phyloP scores from a whole-genome alignment of 306 rosid species.

The Canavalia ensiformis region DNA sequence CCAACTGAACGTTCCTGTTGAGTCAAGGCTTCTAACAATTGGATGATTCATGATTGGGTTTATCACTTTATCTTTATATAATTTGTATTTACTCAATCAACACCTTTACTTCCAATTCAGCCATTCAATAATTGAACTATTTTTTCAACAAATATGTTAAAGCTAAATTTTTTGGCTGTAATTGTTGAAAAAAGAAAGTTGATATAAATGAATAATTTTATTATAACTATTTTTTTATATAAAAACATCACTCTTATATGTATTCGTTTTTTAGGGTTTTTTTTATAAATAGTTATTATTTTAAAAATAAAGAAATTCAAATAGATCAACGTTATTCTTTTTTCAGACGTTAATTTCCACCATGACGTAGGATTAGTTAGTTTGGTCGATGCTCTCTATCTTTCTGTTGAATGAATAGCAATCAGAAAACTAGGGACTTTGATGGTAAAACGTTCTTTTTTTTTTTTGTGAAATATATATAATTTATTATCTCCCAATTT shows the following conservation, averaged over 20 bases:
- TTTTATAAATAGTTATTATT: not conserved
- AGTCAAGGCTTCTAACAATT: slow-evolving; percentile 17
- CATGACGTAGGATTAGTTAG: no score
- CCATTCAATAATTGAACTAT: slow-evolving; percentile 38
- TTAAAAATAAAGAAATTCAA: not conserved
- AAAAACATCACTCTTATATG: not conserved
- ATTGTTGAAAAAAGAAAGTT: slow-evolving; percentile 5
- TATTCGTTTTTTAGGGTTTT: not conserved
- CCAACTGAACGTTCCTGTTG: not conserved
- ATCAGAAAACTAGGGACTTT: no score
- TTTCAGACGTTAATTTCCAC: not conserved
- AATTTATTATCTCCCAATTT: no score
- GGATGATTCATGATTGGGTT: slow-evolving; percentile 35
- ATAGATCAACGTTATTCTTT: not conserved
- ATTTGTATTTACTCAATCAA: not conserved
- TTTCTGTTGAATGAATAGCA: no score
- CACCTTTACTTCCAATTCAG: slow-evolving; percentile 28
- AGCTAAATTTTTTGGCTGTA: not conserved
- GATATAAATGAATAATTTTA: not conserved
- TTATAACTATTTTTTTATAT: not conserved
- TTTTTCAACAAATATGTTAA: not conserved
- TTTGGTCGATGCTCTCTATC: no score
- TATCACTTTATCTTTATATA: slow-evolving; percentile 16
- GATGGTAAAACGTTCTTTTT: no score
- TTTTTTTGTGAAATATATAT: no score